Base-by-base conservation (phyloP, 164 flowering plant genomes). In the Vitis rupestris region DNA sequence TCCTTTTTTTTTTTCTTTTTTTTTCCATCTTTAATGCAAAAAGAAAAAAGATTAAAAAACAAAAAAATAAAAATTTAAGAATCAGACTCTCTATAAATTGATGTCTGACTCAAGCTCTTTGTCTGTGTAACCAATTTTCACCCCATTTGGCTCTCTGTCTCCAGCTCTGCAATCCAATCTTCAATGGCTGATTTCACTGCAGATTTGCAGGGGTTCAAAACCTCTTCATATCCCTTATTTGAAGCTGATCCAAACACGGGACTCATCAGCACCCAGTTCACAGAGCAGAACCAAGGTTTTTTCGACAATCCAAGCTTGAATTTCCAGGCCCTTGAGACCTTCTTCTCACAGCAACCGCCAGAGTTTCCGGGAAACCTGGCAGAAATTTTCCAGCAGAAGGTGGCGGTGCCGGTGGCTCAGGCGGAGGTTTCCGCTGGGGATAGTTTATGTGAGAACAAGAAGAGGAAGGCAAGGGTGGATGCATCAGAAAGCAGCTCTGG, bases 171-270 rank as follows among this genome's bases (percentile, higher is more conserved):
- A 23, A 3, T 16, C 12, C 52, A 70, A 6, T 31, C 29, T 19
- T n/a, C 55, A 10, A 82, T 83, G 86, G 82, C 82, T 70, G 72
- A 77, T 3, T 83, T 75, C 69, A 55, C 82, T 49, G n/a, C 77
- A 63, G 68, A 78, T 68, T 72, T 76, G 12, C 82, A 79, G 70
- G 67, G 69, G 68, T 69, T 78, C 9, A 78, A 61, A 56, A 65
- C 71, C 30, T 57, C 44, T 37, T 37, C 62, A 23, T 69, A 69
- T 61, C 71, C 81, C 47, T 74, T 69, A 55, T n/a, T 70, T 9
- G 81, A 76, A 10, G 58, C 70, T 69, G 76, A 79, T 76, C 77
- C 73, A 64, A 77, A 23, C 74, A 70, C 75, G 78, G 81, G 77
- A 53, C 13, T 59, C 11, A 47, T 70, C 2, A 19, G 67, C 8